These are phyloP conservation scores for Streptanthus diversifolius DNA, from an alignment of 345 rosid species.

Conservation along the genomic window DNA sequence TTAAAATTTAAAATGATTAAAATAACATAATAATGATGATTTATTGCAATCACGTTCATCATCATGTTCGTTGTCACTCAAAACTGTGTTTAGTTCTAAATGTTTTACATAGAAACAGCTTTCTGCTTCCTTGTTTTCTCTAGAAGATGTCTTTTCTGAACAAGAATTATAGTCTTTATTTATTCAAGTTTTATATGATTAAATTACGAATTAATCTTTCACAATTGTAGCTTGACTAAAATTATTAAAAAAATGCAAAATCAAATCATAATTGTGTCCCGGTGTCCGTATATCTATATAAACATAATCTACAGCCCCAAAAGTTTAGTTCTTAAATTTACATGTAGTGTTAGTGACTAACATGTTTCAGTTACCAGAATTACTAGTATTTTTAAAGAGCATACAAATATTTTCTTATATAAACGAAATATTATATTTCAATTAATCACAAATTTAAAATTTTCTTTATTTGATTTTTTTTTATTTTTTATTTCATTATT, in stretches of 20 bases:
- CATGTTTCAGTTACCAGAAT: neutral
- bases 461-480: too few relatives aligned
- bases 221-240: neutral
- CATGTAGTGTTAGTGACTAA: neutral
- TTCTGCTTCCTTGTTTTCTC: slow-evolving; percentile 32
- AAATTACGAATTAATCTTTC: neutral
- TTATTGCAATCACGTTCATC: slow-evolving; percentile 61
- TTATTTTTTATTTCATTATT: too few relatives aligned
- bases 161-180: slow-evolving; percentile 14
- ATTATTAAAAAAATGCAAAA: neutral
- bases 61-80: slow-evolving; percentile 31
- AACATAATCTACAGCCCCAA: neutral
- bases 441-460: too few relatives aligned
- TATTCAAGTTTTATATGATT: slow-evolving; percentile 9
- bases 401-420: neutral
- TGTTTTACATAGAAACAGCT: slow-evolving; percentile 4
- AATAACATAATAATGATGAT: slow-evolving; percentile 49
- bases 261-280: neutral
- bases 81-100: neutral
- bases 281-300: neutral
- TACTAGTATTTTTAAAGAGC: neutral
- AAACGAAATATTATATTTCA: too few relatives aligned
- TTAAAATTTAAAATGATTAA: slow-evolving; percentile 12
- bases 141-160: slow-evolving; percentile 33
- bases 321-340: neutral